These are phyloP conservation scores for Thalassia testudinum DNA, from an alignment of 116 monocot genomes.

Conservation along the genomic window DNA sequence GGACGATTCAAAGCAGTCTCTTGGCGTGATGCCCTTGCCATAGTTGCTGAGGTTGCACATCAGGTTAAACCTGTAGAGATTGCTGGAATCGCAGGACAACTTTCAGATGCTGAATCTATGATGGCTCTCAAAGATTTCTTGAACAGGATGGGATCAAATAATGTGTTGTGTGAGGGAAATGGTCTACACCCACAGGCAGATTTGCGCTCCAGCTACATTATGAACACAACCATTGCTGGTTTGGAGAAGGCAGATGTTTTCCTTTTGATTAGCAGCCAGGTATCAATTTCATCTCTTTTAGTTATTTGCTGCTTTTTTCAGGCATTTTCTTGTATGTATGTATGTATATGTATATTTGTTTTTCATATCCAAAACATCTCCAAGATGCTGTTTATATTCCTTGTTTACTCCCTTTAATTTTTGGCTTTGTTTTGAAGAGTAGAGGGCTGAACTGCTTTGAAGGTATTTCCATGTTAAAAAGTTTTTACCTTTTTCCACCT, in stretches of 20 bases:
- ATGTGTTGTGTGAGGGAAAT: conserved; percentile 86
- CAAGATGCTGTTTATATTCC: neutral
- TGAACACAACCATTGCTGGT: conserved; percentile 83
- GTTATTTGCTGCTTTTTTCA: neutral
- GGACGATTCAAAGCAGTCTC: conserved; percentile 81
- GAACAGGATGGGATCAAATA: conserved; percentile 86
- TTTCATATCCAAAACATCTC: neutral
- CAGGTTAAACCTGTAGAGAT: conserved; percentile 93
- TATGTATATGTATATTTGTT: neutral
- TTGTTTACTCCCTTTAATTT: too few relatives aligned
- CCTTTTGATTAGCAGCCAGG: conserved; percentile 88
- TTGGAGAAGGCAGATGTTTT: conserved; percentile 91
- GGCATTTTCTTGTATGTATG: neutral
- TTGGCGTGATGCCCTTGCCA: conserved; percentile 88
- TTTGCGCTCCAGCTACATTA: conserved; percentile 57
- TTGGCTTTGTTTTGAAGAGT: too few relatives aligned
- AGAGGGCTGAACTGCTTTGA: too few relatives aligned
- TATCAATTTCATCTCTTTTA: conserved; percentile 2
- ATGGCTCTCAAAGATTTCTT: conserved; percentile 93
- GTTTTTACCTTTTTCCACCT: too few relatives aligned
- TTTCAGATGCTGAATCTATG: conserved; percentile 99
- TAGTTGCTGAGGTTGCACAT: conserved; percentile 79
- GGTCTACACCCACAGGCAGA: conserved; percentile 68
- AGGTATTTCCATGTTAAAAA: too few relatives aligned
- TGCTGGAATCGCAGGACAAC: conserved; percentile 86